Evolutionary conservation across 441 rosid species (phyloP), one percentile per base, ranked within the genome.

Genomic region (Pelargonium australe): DNA sequence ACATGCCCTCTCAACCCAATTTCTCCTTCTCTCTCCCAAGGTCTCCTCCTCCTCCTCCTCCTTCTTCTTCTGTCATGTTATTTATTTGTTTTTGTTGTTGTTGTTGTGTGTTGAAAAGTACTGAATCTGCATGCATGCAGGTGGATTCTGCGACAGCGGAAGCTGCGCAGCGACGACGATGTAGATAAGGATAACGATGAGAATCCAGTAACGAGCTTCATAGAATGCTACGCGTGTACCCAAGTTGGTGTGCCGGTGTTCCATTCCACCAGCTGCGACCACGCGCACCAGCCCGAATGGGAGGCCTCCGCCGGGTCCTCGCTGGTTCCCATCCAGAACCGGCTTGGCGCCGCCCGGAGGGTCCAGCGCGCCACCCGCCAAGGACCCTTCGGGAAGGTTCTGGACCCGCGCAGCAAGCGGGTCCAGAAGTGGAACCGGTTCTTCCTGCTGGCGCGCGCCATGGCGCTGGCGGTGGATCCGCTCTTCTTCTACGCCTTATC

Each of bases 231-330:
- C 61, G 91, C 91, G 2, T 88, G 94, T 77, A 88, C 91, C 9
- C 87, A 85, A 66, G 91, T 82, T 37, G 94, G 91, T 12, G 89
- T 82, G 28, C 91, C 94, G 10, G 84, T 73, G 23, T 86, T 86
- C 72, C 91, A 88, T 79, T 88, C 94, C 69, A 85, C 89, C 67
- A 84, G 88, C 83, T 86, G 94, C 75, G 89, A 86, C 86, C 70
- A 61, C 5, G 84, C 83, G 41, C 82, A 85, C 80, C 85, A 72
- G 63, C 94, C 86, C 31, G 77, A 85, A 75, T 86, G 91, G 89
- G 86, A 82, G 64, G 91, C 91, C 70, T 85, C 84, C 4, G 94
- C 91, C 4, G 91, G 94, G 12, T 82, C 94, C 14, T 86, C 86
- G 17, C 82, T 88, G 0, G 86, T 85, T 20, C 89, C 94, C 53